phyloP scores from a whole-genome alignment of 768 basidiomycete genomes.

The Basidioascus undulatus region DNA sequence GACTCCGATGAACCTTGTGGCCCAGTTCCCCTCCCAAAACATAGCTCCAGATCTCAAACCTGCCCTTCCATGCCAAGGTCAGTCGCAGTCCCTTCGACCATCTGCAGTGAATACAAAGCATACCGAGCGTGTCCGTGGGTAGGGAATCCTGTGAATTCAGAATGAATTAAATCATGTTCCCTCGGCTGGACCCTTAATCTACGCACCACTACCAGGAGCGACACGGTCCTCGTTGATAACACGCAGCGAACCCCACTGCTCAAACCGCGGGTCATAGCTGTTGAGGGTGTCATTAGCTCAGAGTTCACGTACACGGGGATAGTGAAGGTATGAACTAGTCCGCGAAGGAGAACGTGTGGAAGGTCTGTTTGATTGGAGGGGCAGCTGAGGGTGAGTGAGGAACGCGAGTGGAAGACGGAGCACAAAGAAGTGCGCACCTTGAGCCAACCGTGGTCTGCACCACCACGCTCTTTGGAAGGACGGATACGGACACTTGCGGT shows the following conservation, averaged over 20 bases:
- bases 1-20: too few relatives aligned
- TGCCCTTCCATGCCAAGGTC: too few relatives aligned
- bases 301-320: not conserved
- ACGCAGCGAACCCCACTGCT: slow-evolving; percentile 43
- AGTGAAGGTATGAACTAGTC: slow-evolving; percentile 23
- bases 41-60: slow-evolving; percentile 78
- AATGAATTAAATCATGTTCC: too few relatives aligned
- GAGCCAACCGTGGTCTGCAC: slow-evolving; percentile 60
- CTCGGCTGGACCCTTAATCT: too few relatives aligned
- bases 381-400: too few relatives aligned
- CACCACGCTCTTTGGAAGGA: slow-evolving; percentile 36
- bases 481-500: too few relatives aligned
- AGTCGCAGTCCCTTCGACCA: not conserved
- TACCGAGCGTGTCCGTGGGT: slow-evolving; percentile 44
- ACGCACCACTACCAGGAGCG: slow-evolving; percentile 35
- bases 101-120: not conserved
- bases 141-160: too few relatives aligned
- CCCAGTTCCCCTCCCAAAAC: slow-evolving; percentile 48
- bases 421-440: too few relatives aligned
- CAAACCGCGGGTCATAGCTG: slow-evolving; percentile 33
- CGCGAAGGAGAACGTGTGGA: slow-evolving; percentile 59
- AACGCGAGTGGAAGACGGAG: too few relatives aligned
- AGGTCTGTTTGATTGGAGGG: too few relatives aligned
- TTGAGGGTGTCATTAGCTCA: slow-evolving; percentile 18
- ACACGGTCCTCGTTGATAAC: slow-evolving; percentile 88